Conservation (phyloP, 1,139 yeast genomes). For the Diutina siamensis region DNA sequence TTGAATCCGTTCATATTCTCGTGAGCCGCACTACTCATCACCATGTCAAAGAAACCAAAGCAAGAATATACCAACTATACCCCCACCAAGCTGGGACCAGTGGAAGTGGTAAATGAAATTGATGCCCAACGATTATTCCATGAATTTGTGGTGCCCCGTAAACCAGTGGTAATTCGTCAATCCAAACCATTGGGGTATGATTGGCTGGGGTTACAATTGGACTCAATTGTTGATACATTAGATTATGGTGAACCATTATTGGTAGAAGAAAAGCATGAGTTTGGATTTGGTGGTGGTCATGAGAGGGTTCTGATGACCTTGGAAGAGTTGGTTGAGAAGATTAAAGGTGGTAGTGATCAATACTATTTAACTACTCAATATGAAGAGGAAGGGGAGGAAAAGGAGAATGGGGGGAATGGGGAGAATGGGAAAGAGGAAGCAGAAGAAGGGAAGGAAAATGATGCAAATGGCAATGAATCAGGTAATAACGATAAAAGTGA, state of each 20-base stretch:
- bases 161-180: slow-evolving; percentile 26
- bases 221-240: slow-evolving; percentile 22
- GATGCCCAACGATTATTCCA: slow-evolving; percentile 14
- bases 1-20: neutral
- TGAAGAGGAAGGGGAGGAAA: slow-evolving; percentile 18
- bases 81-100: slow-evolving; percentile 7
- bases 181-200: slow-evolving; percentile 13
- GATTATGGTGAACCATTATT: slow-evolving; percentile 26
- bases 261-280: slow-evolving; percentile 42
- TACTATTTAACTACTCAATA: slow-evolving; percentile 63
- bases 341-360: slow-evolving; percentile 27
- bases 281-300: slow-evolving; percentile 60
- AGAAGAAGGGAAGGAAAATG: slow-evolving; percentile 15
- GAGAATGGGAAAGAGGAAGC: slow-evolving; percentile 11
- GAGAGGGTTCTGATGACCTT: slow-evolving; percentile 38
- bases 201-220: slow-evolving; percentile 18
- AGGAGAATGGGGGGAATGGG: neutral
- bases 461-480: slow-evolving; percentile 6
- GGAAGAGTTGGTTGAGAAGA: slow-evolving; percentile 29
- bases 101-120: slow-evolving; percentile 6
- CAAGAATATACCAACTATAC: neutral
- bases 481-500: too few species aligned
- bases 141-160: slow-evolving; percentile 20
- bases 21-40: neutral
- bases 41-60: neutral